phyloP scores from a whole-genome alignment of 2,329 filamentous ascomycete genomes.

The Sporothrix luriei region DNA sequence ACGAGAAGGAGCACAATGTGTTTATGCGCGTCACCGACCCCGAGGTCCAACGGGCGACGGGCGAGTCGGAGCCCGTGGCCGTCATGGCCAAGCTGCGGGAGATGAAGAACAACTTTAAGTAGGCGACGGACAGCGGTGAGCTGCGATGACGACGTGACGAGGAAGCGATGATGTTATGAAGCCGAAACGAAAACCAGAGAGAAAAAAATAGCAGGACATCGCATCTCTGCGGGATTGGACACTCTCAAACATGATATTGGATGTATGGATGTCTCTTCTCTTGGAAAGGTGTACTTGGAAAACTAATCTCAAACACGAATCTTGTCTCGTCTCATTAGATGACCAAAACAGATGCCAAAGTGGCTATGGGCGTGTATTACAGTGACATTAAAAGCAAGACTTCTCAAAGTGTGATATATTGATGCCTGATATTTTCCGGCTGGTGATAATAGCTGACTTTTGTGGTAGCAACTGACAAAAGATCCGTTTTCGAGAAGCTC shows the following conservation, averaged over 20 bases:
- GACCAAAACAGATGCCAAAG: too few species aligned
- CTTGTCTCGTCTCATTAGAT: neutral
- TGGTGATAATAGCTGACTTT: too few species aligned
- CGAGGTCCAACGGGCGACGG: conserved; percentile 79
- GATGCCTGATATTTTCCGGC: too few species aligned
- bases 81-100: conserved; percentile 86
- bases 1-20: conserved; percentile 96
- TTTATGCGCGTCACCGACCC: conserved; percentile 89
- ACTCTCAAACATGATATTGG: neutral
- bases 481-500: neutral
- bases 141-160: neutral
- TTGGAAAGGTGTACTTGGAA: neutral
- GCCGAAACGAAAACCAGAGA: neutral
- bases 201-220: neutral
- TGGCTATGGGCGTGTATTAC: too few species aligned
- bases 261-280: neutral
- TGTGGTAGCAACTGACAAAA: neutral
- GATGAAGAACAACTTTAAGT: conserved; percentile 81
- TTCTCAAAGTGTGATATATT: too few species aligned
- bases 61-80: conserved; percentile 74
- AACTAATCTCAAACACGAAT: neutral
- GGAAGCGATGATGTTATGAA: neutral
- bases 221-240: neutral
- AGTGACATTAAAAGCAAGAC: too few species aligned
- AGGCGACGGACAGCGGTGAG: conserved; percentile 30